Percentiles rank a stretch among this genome's conserved stretches.
Evolutionary conservation across 306 rosid genomes (phyloP).

Genomic region (Erythrophleum fordii): DNA sequence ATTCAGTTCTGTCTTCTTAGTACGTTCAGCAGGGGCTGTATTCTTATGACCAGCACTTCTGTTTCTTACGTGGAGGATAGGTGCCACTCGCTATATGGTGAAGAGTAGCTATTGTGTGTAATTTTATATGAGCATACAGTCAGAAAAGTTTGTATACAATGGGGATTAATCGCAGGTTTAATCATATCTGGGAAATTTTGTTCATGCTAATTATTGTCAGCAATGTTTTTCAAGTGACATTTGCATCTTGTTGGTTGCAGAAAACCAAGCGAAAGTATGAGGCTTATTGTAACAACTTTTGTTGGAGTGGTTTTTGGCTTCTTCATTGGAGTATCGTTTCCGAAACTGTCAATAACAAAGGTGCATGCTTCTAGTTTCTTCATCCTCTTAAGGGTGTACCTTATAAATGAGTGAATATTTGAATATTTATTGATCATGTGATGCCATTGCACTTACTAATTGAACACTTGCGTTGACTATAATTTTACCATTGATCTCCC

Average conservation of each 20-base stretch:
- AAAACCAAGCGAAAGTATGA: slow-evolving; percentile 89
- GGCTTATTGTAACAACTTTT: slow-evolving; percentile 81
- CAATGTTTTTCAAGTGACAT: slow-evolving; percentile 35
- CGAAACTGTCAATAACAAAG: slow-evolving; percentile 85
- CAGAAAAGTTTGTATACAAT: slow-evolving; percentile 58
- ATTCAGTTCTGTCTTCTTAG: slow-evolving; percentile 41
- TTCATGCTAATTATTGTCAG: slow-evolving; percentile 26
- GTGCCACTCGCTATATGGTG: slow-evolving; percentile 47
- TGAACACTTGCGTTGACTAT: slow-evolving; percentile 24
- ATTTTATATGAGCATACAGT: slow-evolving; percentile 50
- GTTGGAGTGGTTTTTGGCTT: slow-evolving; percentile 87
- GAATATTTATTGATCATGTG: neutral
- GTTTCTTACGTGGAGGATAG: slow-evolving; percentile 41
- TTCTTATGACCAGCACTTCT: slow-evolving; percentile 37
- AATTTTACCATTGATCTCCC: slow-evolving; percentile 49
- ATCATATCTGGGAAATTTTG: slow-evolving; percentile 13
- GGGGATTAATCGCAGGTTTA: slow-evolving; percentile 91
- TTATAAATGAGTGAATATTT: slow-evolving; percentile 18
- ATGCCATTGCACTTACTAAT: slow-evolving; percentile 33
- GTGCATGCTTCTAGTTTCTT: slow-evolving; percentile 45
- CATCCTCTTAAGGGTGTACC: slow-evolving; percentile 5
- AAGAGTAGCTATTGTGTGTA: slow-evolving; percentile 50
- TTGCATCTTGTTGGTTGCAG: slow-evolving; percentile 59
- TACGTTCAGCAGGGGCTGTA: slow-evolving; percentile 48
- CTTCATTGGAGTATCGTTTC: slow-evolving; percentile 89